A percentile compares a stretch with the other conserved stretches of the same genome.
Evolutionary conservation across 1,284 basidiomycete genomes (phyloP).

Genomic region (Acaromyces ingoldii): DNA sequence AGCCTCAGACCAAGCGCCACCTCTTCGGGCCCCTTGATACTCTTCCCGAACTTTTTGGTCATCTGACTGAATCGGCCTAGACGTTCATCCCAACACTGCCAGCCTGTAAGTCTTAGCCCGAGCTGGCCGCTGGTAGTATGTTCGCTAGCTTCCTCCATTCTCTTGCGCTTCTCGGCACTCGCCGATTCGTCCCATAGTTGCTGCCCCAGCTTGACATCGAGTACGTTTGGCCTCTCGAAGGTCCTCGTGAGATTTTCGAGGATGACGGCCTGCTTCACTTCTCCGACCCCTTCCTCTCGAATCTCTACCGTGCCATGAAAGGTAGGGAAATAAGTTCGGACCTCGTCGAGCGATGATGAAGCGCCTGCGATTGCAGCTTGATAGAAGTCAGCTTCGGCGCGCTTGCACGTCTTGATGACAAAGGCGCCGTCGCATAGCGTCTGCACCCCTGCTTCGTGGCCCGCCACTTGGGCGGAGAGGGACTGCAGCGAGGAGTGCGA

Average conservation of each 20-base stretch:
- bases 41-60: background rate
- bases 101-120: constrained; percentile 79
- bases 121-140: constrained; percentile 69
- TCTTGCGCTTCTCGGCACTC: constrained; percentile 67
- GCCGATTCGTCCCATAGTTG: constrained; percentile 71
- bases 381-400: constrained; percentile 76
- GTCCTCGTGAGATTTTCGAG: constrained; percentile 73
- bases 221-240: constrained; percentile 74
- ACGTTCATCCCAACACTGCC: constrained; percentile 61
- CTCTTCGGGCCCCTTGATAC: background rate
- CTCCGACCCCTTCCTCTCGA: constrained; percentile 45
- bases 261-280: constrained; percentile 54
- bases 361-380: constrained; percentile 50
- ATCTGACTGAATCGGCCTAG: background rate
- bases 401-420: constrained; percentile 75
- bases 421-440: constrained; percentile 70
- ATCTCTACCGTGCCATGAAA: constrained; percentile 9
- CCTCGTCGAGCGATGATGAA: constrained; percentile 8
- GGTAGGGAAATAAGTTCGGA: constrained; percentile 2
- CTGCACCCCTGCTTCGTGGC: constrained; percentile 69
- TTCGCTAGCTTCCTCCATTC: constrained; percentile 70
- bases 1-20: background rate
- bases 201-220: constrained; percentile 89
- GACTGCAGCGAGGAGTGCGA: background rate
- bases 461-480: constrained; percentile 67